phyloP scores from a whole-genome alignment of 192 early-diverging fungal species.

The Backusella liffmaniae region DNA sequence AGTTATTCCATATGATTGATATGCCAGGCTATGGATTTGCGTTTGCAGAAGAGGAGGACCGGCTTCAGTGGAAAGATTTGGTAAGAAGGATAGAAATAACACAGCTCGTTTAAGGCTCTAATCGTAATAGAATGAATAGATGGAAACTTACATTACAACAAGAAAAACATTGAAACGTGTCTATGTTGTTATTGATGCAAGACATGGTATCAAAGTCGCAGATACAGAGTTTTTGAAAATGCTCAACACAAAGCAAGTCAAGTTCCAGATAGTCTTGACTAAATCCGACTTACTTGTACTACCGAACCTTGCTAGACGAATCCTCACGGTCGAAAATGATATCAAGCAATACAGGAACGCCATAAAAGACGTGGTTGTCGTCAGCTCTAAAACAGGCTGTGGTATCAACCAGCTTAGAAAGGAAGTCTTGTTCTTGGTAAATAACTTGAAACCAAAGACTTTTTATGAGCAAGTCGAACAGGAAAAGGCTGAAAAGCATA shows the following conservation, averaged over 20 bases:
- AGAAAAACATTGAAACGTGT: slow-evolving; percentile 59
- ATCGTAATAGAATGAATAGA: slow-evolving; percentile 36
- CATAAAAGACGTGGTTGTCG: slow-evolving; percentile 53
- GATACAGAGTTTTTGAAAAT: slow-evolving; percentile 54
- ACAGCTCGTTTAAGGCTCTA: not conserved
- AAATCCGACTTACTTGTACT: slow-evolving; percentile 72
- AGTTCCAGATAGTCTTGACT: slow-evolving; percentile 60
- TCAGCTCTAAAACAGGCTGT: slow-evolving; percentile 54
- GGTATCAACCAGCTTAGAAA: slow-evolving; percentile 73
- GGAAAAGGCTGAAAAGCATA: not conserved
- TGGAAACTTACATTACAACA: slow-evolving; percentile 60
- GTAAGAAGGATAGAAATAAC: slow-evolving; percentile 25
- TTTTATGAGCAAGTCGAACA: slow-evolving; percentile 6
- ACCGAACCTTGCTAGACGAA: slow-evolving; percentile 60
- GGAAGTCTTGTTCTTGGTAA: slow-evolving; percentile 48
- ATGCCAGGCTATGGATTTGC: slow-evolving; percentile 88
- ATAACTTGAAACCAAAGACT: slow-evolving; percentile 1
- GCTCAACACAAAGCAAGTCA: slow-evolving; percentile 46
- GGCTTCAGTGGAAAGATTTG: slow-evolving; percentile 56
- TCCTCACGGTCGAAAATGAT: slow-evolving; percentile 50
- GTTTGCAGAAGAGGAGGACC: slow-evolving; percentile 62
- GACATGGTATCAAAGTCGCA: slow-evolving; percentile 64
- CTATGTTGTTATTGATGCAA: slow-evolving; percentile 74
- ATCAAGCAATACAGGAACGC: slow-evolving; percentile 34
- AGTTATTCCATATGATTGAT: slow-evolving; percentile 66